Conservation (phyloP, 306 rosid species). For the Rosa multiflora region DNA sequence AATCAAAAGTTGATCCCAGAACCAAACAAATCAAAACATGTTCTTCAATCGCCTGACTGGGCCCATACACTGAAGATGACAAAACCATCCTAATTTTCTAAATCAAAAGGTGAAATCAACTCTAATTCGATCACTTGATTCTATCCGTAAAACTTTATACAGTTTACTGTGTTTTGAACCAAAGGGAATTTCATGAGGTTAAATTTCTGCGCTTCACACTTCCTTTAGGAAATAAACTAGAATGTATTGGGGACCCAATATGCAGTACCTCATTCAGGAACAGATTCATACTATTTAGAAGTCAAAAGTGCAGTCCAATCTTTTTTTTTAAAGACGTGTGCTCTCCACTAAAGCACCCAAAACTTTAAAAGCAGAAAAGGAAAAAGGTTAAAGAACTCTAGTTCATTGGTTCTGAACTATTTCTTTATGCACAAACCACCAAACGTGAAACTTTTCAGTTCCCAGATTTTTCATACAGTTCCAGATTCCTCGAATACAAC, state of each 20-base stretch:
- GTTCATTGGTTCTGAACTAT: slow-evolving; percentile 10
- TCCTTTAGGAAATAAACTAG: neutral
- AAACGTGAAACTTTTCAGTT: slow-evolving; percentile 8
- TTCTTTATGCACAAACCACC: neutral
- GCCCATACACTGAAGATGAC: slow-evolving; percentile 2
- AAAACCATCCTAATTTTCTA: neutral
- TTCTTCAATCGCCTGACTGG: neutral
- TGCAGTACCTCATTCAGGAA: neutral
- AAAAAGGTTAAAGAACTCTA: neutral
- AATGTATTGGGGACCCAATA: neutral
- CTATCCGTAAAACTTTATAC: neutral
- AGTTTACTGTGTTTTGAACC: neutral
- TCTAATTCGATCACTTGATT: neutral
- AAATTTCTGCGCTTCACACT: neutral
- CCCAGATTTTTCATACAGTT: neutral
- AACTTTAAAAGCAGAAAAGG: neutral
- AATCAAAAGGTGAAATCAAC: neutral
- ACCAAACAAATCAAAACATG: neutral
- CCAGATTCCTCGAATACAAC: neutral
- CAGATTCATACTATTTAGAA: neutral
- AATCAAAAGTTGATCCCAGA: neutral
- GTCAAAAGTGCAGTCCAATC: slow-evolving; percentile 1
- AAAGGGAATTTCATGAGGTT: neutral
- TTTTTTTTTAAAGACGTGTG: neutral
- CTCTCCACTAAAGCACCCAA: slow-evolving; percentile 15